A percentile compares a stretch with the other conserved stretches of the same genome.
phyloP scores from a whole-genome alignment of 2,329 filamentous ascomycete genomes.

The Macrophomina pseudophaseolina region DNA sequence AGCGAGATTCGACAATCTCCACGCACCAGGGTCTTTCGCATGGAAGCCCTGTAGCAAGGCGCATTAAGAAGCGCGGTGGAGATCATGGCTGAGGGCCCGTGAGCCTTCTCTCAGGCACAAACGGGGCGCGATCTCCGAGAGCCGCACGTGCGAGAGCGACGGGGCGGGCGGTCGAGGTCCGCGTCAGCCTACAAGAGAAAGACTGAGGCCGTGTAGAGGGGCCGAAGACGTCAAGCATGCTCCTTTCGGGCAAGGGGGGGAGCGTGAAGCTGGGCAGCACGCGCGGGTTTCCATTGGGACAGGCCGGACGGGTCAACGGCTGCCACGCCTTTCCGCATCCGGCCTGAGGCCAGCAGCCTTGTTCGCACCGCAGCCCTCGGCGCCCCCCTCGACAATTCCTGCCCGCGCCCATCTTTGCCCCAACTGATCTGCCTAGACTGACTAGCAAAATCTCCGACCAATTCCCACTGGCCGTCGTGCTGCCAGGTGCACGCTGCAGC shows the following conservation, averaged over 20 bases:
- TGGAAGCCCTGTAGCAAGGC: background rate
- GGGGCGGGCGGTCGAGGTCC: background rate
- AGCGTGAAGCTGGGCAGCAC: background rate
- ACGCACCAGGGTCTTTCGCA: background rate
- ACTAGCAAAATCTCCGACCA: constrained; percentile 16
- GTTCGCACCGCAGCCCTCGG: constrained; percentile 8
- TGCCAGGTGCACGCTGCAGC: background rate
- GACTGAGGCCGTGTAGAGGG: background rate
- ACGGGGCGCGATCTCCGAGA: background rate
- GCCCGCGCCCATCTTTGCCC: constrained; percentile 5
- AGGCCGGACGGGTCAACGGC: background rate
- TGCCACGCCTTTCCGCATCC: background rate
- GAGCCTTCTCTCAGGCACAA: background rate
- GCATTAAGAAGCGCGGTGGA: background rate
- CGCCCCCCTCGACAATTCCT: background rate
- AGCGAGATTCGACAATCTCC: background rate
- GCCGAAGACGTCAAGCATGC: background rate
- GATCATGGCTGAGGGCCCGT: background rate
- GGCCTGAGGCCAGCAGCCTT: constrained; percentile 4
- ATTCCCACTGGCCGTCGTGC: background rate
- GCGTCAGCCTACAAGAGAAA: background rate
- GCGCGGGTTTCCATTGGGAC: background rate
- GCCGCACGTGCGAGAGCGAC: constrained; percentile 1
- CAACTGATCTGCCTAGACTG: background rate
- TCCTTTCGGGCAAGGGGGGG: background rate